Evolutionary conservation across 2,329 filamentous ascomycete species (phyloP), one percentile per base, ranked within the genome.

Genomic region (Exophiala sp.): DNA sequence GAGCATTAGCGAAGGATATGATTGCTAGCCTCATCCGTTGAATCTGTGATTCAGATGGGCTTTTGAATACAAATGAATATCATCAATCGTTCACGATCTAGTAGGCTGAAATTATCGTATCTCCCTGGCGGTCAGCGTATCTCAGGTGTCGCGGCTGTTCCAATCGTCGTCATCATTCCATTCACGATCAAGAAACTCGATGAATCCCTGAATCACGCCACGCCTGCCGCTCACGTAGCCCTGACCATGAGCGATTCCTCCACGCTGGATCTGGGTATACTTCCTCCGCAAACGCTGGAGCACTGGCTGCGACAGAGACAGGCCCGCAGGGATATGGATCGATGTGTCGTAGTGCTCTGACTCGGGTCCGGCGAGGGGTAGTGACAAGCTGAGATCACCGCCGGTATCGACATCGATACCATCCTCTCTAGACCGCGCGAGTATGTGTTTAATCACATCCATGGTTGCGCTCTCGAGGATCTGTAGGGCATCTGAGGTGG

Each of bases 261-360:
- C 60, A 2, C 74, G 63, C 55, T 77, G 75, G 54, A 76, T 66
- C 54, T 72, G 68, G 38, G 76, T 75, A 69, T 74, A 77, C 63
- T 75, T 74, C 50, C 74, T 66, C 16, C 73, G 62, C 56, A 76
- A 46, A 12, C 74, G 61, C 65, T 77, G 74, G 54, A 76, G 54
- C 40, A 70, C 62, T 24, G 74, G 74, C 36, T 75, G 61, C 1
- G 69, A 68, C 10, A 76, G 63, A 8, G 71, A 62, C 0, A 56
- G 29, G 21, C 55, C 52, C 3, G 56, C 36, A 1, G 62, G 62
- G 40, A 63, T 46, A 16, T 53, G 47, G n/a, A 65, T 40, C 8
- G 45, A 50, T 16, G 44, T 18, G 32, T 45, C 34, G 42, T 45
- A 42, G 32, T 5, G 9, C 16, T 35, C 11, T 9, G 39, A 14